phyloP scores from a whole-genome alignment of 805 yeast genomes.

The Cyberlindnera xylosilytica region DNA sequence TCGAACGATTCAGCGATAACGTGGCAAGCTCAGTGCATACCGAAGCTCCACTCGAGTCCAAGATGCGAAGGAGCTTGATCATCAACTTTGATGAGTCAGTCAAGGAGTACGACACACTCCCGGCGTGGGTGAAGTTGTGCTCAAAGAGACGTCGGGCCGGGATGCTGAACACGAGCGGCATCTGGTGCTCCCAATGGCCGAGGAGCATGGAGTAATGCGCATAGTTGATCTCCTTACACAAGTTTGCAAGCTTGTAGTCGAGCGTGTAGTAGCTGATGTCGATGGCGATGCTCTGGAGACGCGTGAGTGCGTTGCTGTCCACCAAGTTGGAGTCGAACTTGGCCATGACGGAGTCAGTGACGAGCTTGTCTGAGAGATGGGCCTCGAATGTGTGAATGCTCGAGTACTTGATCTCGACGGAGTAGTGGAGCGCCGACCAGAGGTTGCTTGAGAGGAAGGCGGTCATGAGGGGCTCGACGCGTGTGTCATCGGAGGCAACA shows the following conservation, averaged over 20 bases:
- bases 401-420: conserved; percentile 10
- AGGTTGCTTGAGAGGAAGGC: conserved; percentile 1
- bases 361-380: conserved; percentile 4
- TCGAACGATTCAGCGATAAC: too few relatives aligned
- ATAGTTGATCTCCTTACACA: conserved; percentile 9
- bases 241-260: not conserved
- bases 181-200: conserved; percentile 30
- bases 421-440: conserved; percentile 7
- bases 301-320: conserved; percentile 4
- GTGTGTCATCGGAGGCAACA: conserved; percentile 10
- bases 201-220: conserved; percentile 11
- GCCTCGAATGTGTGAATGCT: conserved; percentile 13
- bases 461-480: conserved; percentile 9
- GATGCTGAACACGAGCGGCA: conserved; percentile 32
- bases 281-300: conserved; percentile 6
- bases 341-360: conserved; percentile 7
- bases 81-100: conserved; percentile 23
- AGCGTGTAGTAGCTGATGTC: conserved; percentile 10
- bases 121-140: conserved; percentile 23
- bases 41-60: conserved; percentile 5
- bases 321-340: conserved; percentile 10
- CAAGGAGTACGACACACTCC: conserved; percentile 28
- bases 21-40: not conserved
- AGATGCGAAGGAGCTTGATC: conserved; percentile 16
- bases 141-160: conserved; percentile 22